Evolutionary conservation across 352 stramenopile genomes (phyloP), one percentile per base, ranked within the genome.

Genomic region (Peronospora farinosa): DNA sequence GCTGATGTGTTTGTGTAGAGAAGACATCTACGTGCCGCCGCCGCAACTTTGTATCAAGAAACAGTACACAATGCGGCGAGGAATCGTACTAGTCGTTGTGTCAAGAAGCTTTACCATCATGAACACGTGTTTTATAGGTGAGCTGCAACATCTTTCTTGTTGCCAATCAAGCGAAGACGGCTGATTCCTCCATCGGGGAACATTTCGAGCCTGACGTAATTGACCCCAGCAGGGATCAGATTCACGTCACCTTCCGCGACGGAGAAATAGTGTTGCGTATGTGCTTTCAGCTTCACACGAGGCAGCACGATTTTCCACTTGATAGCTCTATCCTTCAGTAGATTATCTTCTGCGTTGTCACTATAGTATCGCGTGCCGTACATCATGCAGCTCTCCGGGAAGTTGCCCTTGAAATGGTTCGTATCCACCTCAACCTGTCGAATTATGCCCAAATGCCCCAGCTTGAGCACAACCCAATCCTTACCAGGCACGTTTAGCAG

Each of bases 341-440:
- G 59, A 9, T 60, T 55, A 15, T 60, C 47, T n/a, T 78, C 63
- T 17, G 48, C 30, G 5, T 55, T 31, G 7, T 39, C 36, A 11
- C 63, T 74, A 16, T 76, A 38, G 25, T 74, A 85, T 53, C 57
- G 87, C 48, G 56, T 90, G 47, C 66, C 84, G 25, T 88, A 85
- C 5, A 97, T 53, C 0, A 73, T 51, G 44, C 83, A 88, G 56
- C 78, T 96, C 67, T 98, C 89, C 0, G 94, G 92, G 55, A 96
- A 97, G 59, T 98, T 98, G 49, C 93, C 93, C 52, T 94, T 95
- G 58, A 96, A 97, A 67, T 96, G 88, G 58, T 96, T 93, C 8
- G 94, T 98, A 69, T 98, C 94, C 5, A 98, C 74, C 39, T 89
- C 80, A 35, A 91, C 42, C 19, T 81, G 54, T 12, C 82, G 57